Evolutionary conservation across 2,329 filamentous ascomycete genomes (phyloP), one percentile per base, ranked within the genome.

Genomic region (Byssoonygena ceratinophila): DNA sequence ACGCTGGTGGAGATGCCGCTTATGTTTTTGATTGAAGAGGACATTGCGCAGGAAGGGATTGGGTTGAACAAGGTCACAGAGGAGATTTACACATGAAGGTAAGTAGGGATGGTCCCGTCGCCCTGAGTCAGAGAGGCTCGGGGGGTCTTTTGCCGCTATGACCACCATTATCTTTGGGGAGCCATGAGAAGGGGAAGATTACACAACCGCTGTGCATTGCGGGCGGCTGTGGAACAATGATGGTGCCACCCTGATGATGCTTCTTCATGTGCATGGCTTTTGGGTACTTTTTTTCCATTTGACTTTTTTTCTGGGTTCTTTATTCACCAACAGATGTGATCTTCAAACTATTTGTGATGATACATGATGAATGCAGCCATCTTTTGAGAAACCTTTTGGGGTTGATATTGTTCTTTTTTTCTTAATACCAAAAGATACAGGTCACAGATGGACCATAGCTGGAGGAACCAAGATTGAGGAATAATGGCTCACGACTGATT

Each of bases 1-100:
- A 85, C 78, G 7, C 69, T 89, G 43, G 84, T 96, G 6, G 87
- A 95, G 74, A 96, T 96, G 90, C 88, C 89, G 25, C 73, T 96
- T 60, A 75, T 87, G 59, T 96, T 96, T 73, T 72, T 95, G 66
- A 83, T 84, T 61, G 85, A 89, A 31, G 79, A 87, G 61, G 89
- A 96, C 66, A 83, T 96, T 66, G 91, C 90, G 3, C 83, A 89
- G 75, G 80, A 88, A 60, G 88, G 89, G 0, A 61, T 94, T 61
- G 76, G 78, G 20, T 69, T 89, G 58, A 89, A 90, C 70, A 75
- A 76, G 23, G 68, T 88, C 60, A 89, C 85, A 1, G 79, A 85
- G 61, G 80, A 82, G 61, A 69, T 89, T 34, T 89, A 89, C 67
- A 89, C 85, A 27, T 77, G 61, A n/a, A n/a, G n/a, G n/a, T n/a